Evolutionary conservation across 2,329 filamentous ascomycete genomes (phyloP).

Genomic region (Aspergillus ustus): DNA sequence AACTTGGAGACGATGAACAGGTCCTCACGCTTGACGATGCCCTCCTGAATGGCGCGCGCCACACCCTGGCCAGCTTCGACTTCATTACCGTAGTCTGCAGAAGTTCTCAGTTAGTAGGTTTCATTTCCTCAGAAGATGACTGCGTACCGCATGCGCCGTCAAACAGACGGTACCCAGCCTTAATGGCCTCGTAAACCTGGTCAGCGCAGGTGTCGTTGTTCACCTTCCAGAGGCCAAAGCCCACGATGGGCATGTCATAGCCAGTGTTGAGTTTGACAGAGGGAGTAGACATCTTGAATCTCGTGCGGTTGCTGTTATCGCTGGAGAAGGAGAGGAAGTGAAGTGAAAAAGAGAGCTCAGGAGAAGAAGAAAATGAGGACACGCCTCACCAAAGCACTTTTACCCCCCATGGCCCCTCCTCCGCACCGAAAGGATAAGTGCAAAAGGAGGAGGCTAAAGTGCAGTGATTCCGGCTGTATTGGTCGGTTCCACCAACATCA

Average conservation of each 20-base stretch:
- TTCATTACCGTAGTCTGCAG: slow-evolving; percentile 80
- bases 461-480: slow-evolving; percentile 10
- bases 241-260: slow-evolving; percentile 48
- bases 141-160: slow-evolving; percentile 62
- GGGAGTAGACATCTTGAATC: slow-evolving; percentile 21
- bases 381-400: not conserved
- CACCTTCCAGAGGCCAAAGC: slow-evolving; percentile 75
- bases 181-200: slow-evolving; percentile 74
- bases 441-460: slow-evolving; percentile 13
- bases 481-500: not conserved
- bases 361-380: not conserved
- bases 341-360: slow-evolving; percentile 5
- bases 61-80: slow-evolving; percentile 77
- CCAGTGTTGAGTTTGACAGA: slow-evolving; percentile 33
- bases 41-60: slow-evolving; percentile 78
- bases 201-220: slow-evolving; percentile 74
- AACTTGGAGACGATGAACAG: slow-evolving; percentile 94
- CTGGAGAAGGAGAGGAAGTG: slow-evolving; percentile 2
- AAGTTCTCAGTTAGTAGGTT: not conserved
- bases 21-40: slow-evolving; percentile 79
- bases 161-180: slow-evolving; percentile 64
- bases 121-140: not conserved
- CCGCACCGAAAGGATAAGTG: slow-evolving; percentile 8
- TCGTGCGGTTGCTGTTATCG: slow-evolving; percentile 5
- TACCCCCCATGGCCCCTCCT: slow-evolving; percentile 7